phyloP scores from a whole-genome alignment of 2,329 filamentous ascomycete species.

The Emmonsia crescens region DNA sequence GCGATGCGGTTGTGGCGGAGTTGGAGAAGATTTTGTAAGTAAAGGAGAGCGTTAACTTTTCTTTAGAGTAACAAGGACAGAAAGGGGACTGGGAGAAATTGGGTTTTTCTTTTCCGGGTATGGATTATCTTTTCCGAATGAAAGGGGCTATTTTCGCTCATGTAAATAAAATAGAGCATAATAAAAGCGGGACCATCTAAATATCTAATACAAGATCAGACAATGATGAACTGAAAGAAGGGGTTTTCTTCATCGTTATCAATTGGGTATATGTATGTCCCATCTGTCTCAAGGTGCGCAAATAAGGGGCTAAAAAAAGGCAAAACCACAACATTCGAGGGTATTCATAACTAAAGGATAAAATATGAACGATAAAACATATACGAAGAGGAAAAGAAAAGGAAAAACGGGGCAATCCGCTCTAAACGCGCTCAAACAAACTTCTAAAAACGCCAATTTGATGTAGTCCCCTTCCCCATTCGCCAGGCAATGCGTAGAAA shows the following conservation, averaged over 20 bases:
- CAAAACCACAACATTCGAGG: background rate
- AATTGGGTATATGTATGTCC: background rate
- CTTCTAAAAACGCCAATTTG: background rate
- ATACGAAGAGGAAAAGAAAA: background rate
- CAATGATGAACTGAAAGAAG: background rate
- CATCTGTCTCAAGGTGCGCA: background rate
- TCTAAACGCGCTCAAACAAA: background rate
- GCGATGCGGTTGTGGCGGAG: conserved; percentile 69
- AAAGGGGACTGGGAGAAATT: background rate
- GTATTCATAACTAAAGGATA: background rate
- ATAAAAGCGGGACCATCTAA: background rate
- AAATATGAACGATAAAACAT: background rate
- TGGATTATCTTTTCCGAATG: background rate
- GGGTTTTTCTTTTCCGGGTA: background rate
- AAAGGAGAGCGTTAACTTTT: background rate
- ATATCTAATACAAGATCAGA: background rate
- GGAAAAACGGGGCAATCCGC: background rate
- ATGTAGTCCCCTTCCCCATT: background rate
- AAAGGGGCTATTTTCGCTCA: background rate
- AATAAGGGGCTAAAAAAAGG: background rate
- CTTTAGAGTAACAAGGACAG: background rate
- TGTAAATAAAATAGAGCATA: background rate
- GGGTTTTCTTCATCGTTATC: background rate
- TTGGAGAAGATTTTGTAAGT: conserved; percentile 53
- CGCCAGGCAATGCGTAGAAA: background rate